phyloP scores from a whole-genome alignment of 2,329 filamentous ascomycete genomes.

The Parastagonospora avenae region DNA sequence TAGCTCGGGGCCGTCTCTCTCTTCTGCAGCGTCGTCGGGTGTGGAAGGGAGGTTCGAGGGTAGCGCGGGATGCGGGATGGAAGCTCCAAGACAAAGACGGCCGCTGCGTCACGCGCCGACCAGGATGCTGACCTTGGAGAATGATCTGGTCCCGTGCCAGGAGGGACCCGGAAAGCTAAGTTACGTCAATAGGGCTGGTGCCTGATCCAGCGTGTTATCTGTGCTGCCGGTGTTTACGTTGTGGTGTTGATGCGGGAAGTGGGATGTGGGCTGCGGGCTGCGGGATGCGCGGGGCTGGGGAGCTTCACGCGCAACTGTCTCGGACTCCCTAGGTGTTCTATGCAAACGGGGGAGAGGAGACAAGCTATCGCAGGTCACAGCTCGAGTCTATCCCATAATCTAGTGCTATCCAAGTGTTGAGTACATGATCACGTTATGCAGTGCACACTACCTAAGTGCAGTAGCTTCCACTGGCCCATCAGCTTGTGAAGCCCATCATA shows the following conservation, averaged over 20 bases:
- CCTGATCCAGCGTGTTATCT: constrained; percentile 18
- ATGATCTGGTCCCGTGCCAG: constrained; percentile 22
- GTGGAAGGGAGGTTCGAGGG: constrained; percentile 7
- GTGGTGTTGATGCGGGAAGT: constrained; percentile 1
- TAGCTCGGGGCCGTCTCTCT: constrained; percentile 13
- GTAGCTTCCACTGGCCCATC: constrained; percentile 9
- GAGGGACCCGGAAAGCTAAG: neutral
- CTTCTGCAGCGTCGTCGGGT: constrained; percentile 5
- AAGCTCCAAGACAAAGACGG: constrained; percentile 22
- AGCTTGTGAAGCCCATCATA: constrained; percentile 4
- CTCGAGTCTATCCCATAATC: constrained; percentile 3
- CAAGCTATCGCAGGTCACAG: neutral
- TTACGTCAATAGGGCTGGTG: constrained; percentile 10
- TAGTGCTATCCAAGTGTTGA: constrained; percentile 17
- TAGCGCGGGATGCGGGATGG: constrained; percentile 17
- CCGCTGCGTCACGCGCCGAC: constrained; percentile 34
- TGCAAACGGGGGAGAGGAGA: neutral
- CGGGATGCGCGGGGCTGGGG: constrained; percentile 20
- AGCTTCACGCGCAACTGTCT: constrained; percentile 9
- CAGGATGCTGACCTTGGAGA: constrained; percentile 1
- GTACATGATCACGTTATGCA: constrained; percentile 5
- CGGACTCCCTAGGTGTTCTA: neutral
- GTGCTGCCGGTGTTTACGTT: constrained; percentile 12
- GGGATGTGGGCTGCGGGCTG: neutral
- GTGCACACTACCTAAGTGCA: constrained; percentile 10